phyloP scores from a whole-genome alignment of 768 basidiomycete genomes.

The Russula sp. region DNA sequence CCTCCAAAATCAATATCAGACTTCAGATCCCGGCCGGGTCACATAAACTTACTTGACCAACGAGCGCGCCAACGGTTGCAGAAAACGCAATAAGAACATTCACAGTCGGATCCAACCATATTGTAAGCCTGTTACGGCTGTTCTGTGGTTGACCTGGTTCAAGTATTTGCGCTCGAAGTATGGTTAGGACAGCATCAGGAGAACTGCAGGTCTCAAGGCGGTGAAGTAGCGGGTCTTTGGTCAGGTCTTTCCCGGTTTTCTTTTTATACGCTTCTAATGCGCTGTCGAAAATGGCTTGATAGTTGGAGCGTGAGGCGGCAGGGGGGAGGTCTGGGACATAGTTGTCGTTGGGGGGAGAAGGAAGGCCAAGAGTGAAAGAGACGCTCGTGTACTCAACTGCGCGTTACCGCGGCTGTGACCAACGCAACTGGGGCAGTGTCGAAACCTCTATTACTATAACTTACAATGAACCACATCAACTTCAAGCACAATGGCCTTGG shows the following conservation, averaged over 20 bases:
- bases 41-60: not conserved
- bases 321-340: not conserved
- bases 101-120: not conserved
- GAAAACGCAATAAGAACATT: conserved; percentile 1
- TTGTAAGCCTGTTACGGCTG: not conserved
- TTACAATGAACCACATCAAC: too few species aligned
- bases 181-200: not conserved
- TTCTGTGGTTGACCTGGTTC: not conserved
- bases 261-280: not conserved
- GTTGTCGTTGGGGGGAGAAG: not conserved
- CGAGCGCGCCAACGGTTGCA: not conserved
- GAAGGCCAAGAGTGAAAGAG: too few species aligned
- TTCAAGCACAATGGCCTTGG: too few species aligned
- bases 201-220: not conserved
- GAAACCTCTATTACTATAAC: too few species aligned
- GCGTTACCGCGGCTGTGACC: too few species aligned
- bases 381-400: too few species aligned
- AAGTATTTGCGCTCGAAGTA: not conserved
- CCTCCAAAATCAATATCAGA: not conserved
- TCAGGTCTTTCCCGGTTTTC: not conserved
- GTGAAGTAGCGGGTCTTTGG: not conserved
- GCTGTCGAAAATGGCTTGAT: not conserved
- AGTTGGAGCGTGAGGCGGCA: not conserved
- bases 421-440: too few species aligned
- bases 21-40: not conserved